Evolutionary conservation across 257 asterid species (phyloP).

Genomic region (Gentiana dahurica): DNA sequence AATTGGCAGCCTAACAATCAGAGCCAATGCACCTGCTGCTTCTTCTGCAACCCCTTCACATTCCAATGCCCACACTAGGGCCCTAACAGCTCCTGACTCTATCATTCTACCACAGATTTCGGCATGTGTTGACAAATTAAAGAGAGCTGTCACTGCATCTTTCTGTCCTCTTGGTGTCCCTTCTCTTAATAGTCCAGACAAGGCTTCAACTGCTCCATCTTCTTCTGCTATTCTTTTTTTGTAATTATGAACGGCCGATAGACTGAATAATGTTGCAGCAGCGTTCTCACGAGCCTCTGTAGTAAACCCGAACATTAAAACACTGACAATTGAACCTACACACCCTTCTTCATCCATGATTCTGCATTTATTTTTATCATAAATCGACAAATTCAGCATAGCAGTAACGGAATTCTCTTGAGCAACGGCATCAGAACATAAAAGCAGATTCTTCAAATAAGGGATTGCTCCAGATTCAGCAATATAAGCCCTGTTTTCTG

Average conservation of each 20-base stretch:
- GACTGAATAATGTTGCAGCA: constrained; percentile 90
- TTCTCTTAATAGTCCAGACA: constrained; percentile 43
- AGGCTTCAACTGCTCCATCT: constrained; percentile 66
- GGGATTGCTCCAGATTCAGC: constrained; percentile 89
- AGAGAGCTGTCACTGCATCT: constrained; percentile 88
- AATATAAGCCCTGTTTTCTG: constrained; percentile 64
- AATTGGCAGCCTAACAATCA: constrained; percentile 58
- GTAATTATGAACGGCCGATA: constrained; percentile 81
- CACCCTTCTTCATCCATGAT: constrained; percentile 85
- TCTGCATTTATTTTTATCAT: constrained; percentile 60
- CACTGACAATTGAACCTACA: constrained; percentile 48
- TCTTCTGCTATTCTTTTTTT: constrained; percentile 63
- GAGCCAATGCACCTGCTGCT: constrained; percentile 86
- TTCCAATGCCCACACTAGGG: constrained; percentile 51
- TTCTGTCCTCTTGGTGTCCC: constrained; percentile 83
- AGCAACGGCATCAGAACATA: constrained; percentile 47
- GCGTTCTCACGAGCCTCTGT: constrained; percentile 87
- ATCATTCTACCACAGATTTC: constrained; percentile 64
- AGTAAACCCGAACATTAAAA: constrained; percentile 56
- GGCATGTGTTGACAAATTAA: constrained; percentile 61
- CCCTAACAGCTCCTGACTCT: constrained; percentile 62
- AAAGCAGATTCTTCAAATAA: constrained; percentile 44
- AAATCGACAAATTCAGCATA: constrained; percentile 73
- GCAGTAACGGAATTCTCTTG: constrained; percentile 94
- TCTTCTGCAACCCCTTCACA: constrained; percentile 67